Conservation (phyloP, 2,329 filamentous ascomycete genomes). For the Fusarium austroafricanum region DNA sequence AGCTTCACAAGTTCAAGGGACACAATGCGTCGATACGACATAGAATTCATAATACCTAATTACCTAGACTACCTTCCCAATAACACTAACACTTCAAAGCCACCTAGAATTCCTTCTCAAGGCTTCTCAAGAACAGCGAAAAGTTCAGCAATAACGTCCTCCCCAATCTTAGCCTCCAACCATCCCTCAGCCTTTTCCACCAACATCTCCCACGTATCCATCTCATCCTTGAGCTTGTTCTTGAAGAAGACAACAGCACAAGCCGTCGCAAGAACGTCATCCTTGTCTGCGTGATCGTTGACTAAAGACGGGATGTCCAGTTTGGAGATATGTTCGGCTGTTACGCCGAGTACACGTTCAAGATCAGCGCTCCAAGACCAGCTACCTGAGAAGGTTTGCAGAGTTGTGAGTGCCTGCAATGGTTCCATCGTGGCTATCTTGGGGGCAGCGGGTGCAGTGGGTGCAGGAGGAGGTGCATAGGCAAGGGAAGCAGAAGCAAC, state of each 20-base stretch:
- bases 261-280: constrained; percentile 45
- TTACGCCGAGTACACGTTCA: constrained; percentile 43
- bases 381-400: constrained; percentile 59
- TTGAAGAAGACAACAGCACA: constrained; percentile 56
- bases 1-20: background rate
- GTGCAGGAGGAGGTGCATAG: background rate
- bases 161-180: constrained; percentile 50
- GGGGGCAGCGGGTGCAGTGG: background rate
- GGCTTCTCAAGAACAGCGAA: constrained; percentile 25
- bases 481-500: background rate
- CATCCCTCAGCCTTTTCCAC: constrained; percentile 69
- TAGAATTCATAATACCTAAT: background rate
- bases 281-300: background rate
- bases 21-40: background rate
- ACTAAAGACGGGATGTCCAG: constrained; percentile 14
- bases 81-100: background rate
- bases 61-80: constrained; percentile 15
- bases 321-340: background rate
- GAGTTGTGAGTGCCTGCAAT: constrained; percentile 56
- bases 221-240: constrained; percentile 54
- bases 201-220: constrained; percentile 73
- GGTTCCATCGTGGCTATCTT: background rate
- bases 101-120: constrained; percentile 34
- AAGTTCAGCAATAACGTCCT: constrained; percentile 24
- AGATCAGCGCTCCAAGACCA: constrained; percentile 50